Evolutionary conservation across 2,329 filamentous ascomycete species (phyloP), one percentile per base, ranked within the genome.

Genomic region (Monilinia fructicola): DNA sequence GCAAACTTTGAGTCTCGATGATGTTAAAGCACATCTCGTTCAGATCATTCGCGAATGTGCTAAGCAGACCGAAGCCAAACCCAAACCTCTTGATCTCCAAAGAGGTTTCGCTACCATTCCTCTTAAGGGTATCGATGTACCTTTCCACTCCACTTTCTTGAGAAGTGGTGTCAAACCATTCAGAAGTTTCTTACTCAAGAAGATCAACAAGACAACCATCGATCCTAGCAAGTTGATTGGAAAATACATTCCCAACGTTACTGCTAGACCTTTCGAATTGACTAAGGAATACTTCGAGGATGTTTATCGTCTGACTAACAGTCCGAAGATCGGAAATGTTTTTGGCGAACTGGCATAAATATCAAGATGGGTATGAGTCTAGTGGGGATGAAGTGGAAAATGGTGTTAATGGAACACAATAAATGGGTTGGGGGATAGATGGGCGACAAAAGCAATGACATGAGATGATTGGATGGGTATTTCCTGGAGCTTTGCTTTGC

Each of bases 211-310:
- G 87, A 97, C 93, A 31, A 96, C 91, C 64, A 98, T 99, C 78
- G 95, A 99, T 78, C 95, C 95, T 6, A 90, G 91, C 78, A 98
- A 98, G 85, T 82, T 99, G 76, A 86, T 99, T 73, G 95, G 95
- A 76, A 99, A 99, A 82, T 99, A 99, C 82, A 98, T 99, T 72
- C 95, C 95, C 73, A 99, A 99, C 80, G 96, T 99, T 72, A 99
- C 95, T 66, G 95, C 95, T 67, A 89, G 89, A 80, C 95, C 95
- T 21, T 99, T 99, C 78, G 92, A 93, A 78, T 84, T 99, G 72
- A 96, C 93, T 65, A 96, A 93, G 85, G 95, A 98, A 82, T 99
- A 99, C 82, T 99, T 99, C 80, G 94, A 99, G 85, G 95, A 98
- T 77, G 96, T 99, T 61, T 98, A 98, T 82, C 87, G 88, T 74